Percentiles rank a stretch among this genome's conserved stretches.
Evolutionary conservation across 108 stramenopile species (phyloP).

Genomic region (Fistulifera solaris): DNA sequence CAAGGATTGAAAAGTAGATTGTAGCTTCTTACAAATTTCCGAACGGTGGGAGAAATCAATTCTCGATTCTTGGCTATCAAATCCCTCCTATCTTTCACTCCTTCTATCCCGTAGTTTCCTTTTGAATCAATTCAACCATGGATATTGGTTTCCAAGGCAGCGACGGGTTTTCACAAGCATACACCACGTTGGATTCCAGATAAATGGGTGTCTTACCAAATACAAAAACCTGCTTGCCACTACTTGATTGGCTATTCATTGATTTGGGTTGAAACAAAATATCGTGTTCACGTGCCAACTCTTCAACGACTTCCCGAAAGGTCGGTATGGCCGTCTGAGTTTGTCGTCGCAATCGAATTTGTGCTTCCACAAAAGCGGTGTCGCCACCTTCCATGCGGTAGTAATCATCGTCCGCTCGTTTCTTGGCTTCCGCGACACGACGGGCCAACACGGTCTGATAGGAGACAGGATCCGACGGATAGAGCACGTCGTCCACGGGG

Average conservation of each 20-base stretch:
- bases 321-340: conserved; percentile 25
- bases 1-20: too few relatives aligned
- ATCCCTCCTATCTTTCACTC: too few relatives aligned
- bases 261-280: conserved; percentile 54
- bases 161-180: conserved; percentile 29
- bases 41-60: too few relatives aligned
- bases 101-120: too few relatives aligned
- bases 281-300: conserved; percentile 52
- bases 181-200: conserved; percentile 65
- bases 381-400: conserved; percentile 18
- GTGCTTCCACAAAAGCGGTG: conserved; percentile 20
- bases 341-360: conserved; percentile 9
- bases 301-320: conserved; percentile 60
- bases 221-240: conserved; percentile 67
- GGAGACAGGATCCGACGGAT: conserved; percentile 23
- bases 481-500: conserved; percentile 10
- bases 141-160: not conserved
- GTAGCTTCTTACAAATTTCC: too few relatives aligned
- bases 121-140: not conserved
- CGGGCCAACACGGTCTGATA: conserved; percentile 40
- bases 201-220: conserved; percentile 66
- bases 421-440: conserved; percentile 29
- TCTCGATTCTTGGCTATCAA: too few relatives aligned
- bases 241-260: not conserved
- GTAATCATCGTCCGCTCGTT: conserved; percentile 14